Percentiles rank a stretch among this genome's conserved stretches.
phyloP scores from a whole-genome alignment of 2,329 filamentous ascomycete genomes.

The Penicillium janthinellum region DNA sequence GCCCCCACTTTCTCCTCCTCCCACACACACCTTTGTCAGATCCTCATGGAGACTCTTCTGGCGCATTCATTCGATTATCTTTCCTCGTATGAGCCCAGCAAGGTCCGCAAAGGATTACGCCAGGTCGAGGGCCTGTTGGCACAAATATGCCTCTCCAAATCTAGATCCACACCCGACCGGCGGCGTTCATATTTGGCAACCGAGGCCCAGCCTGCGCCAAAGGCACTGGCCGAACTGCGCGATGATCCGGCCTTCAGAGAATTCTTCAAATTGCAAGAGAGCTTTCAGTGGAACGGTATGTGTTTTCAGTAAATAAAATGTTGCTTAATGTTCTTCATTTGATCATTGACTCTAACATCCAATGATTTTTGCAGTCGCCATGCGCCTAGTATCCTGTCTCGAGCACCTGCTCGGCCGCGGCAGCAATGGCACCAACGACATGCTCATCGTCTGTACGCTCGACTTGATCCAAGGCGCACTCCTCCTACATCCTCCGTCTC shows the following conservation, averaged over 20 bases:
- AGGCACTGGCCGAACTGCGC: conserved; percentile 69
- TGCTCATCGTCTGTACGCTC: conserved; percentile 83
- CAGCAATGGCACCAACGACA: conserved; percentile 78
- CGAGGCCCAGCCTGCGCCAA: conserved; percentile 52
- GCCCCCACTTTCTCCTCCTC: conserved; percentile 13
- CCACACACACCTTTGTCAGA: conserved; percentile 19
- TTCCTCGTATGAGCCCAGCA: conserved; percentile 84
- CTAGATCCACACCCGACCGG: conserved; percentile 44
- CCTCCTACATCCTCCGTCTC: conserved; percentile 86
- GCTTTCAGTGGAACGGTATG: conserved; percentile 91
- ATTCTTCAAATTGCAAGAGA: conserved; percentile 95
- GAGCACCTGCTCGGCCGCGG: conserved; percentile 83
- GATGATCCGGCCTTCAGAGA: conserved; percentile 89
- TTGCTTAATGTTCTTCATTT: too few species aligned
- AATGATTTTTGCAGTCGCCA: conserved; percentile 61
- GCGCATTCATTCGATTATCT: conserved; percentile 96
- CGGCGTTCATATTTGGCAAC: conserved; percentile 46
- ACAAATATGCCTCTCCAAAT: conserved; percentile 80
- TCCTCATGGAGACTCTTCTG: conserved; percentile 81
- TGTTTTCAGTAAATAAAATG: background rate
- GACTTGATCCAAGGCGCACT: conserved; percentile 87
- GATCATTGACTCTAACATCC: background rate
- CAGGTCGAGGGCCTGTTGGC: conserved; percentile 93
- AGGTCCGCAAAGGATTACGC: conserved; percentile 89
- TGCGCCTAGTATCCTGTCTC: conserved; percentile 80